Percentiles rank a stretch among this genome's conserved stretches.
These are phyloP conservation scores for barrel medic (Medicago truncatula) DNA, from an alignment of 306 rosid genomes.

Conservation along the genomic window DNA sequence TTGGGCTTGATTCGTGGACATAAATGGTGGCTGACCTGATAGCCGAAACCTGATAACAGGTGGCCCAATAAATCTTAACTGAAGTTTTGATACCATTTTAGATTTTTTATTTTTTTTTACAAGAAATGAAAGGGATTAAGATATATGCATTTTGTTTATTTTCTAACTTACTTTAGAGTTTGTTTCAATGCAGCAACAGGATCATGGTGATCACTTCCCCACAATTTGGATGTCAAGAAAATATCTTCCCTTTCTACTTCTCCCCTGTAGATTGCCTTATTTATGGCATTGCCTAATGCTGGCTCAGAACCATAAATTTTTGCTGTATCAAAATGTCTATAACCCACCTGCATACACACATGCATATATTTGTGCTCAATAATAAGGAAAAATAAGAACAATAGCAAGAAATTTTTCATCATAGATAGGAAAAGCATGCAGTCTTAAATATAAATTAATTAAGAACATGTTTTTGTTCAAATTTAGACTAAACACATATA, in stretches of 20 bases:
- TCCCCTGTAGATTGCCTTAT: conserved; percentile 54
- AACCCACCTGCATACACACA: conserved; percentile 69
- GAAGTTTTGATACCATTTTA: too few relatives aligned
- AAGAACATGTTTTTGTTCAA: too few relatives aligned
- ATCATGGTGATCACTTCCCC: conserved; percentile 95
- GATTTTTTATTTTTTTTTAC: too few relatives aligned
- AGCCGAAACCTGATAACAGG: too few relatives aligned
- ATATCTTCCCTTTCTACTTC: conserved; percentile 62
- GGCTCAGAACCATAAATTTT: conserved; percentile 85
- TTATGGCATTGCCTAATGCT: conserved; percentile 72
- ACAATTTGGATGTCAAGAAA: conserved; percentile 83
- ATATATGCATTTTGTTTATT: neutral
- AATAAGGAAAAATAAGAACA: neutral
- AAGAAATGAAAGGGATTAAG: too few relatives aligned
- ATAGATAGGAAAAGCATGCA: neutral
- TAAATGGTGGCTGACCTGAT: too few relatives aligned
- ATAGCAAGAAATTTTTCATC: neutral
- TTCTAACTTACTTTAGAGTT: conserved; percentile 63
- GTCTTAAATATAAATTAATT: too few relatives aligned
- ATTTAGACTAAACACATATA: too few relatives aligned
- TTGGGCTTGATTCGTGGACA: too few relatives aligned
- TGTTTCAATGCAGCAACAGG: conserved; percentile 79
- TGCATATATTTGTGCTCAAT: too few relatives aligned
- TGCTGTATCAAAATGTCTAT: conserved; percentile 91
- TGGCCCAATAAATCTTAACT: too few relatives aligned